Base-by-base conservation (phyloP, 805 yeast species). In the Kodamaea sagamina region DNA sequence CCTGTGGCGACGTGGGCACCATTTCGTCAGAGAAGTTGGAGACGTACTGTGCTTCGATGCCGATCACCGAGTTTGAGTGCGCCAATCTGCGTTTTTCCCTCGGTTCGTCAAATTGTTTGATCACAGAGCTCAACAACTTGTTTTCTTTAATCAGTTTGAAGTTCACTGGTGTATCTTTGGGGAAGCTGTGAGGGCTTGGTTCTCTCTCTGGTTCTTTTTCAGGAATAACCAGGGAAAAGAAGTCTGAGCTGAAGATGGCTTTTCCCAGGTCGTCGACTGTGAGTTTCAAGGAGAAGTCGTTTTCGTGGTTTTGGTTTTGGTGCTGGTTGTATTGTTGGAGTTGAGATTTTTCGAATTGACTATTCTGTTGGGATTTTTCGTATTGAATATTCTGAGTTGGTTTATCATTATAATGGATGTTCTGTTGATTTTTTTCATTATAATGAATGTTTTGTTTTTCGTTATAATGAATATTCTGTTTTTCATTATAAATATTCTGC, bases 231-330 rank as follows among this genome's bases (percentile, higher is more conserved):
- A 32, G 36, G 6, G 32, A 10, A 27, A 41, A 41, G 39, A 54
- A 48, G 40, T 59, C 59, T 16, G 49, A 49, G 8, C 65, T 58
- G 46, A 71, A 62, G 7, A 61, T 62, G 6, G 75, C 75, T 41
- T 65, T 65, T 7, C 75, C 75, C 53, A 57, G 60, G 37, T 65
- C 72, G 47, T 71, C 74, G 32, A 71, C 59, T 50, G 62, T 67
- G 35, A 70, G 54, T 36, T 60, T 59, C 48, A 70, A 56, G 48
- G 57, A 61, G 46, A 67, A 67, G 42, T 59, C 65, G 27, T 26
- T 11, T 25, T 37, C 25, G 18, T 42, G 22, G 48, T 19, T 13
- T 28, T 21, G 22, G 36, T 6, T 27, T 6, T 12, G 10, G 34
- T 13, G 3, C 11, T 22, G 25, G 21, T 15, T 6, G 28, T 6